Evolutionary conservation across 192 early-diverging fungal species (phyloP).

Genomic region (Podila horticola): DNA sequence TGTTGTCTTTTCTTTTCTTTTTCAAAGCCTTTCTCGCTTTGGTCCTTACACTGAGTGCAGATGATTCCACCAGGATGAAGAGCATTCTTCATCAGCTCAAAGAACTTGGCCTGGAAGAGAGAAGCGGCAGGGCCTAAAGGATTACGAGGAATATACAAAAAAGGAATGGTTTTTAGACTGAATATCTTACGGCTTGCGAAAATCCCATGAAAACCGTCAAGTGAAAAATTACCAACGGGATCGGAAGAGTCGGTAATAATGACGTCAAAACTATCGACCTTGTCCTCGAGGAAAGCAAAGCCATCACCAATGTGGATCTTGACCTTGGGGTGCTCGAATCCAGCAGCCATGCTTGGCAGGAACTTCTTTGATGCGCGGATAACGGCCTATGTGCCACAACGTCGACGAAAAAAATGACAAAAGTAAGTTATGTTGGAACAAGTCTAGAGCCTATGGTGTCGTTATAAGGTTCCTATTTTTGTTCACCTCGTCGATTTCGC

Average conservation of each 20-base stretch:
- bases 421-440: neutral
- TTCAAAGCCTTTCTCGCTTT: neutral
- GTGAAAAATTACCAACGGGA: constrained; percentile 75
- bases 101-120: constrained; percentile 93
- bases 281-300: constrained; percentile 91
- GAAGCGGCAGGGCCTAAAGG: constrained; percentile 89
- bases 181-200: too few relatives aligned
- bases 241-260: constrained; percentile 99
- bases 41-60: constrained; percentile 87
- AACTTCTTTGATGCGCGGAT: constrained; percentile 92
- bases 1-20: neutral
- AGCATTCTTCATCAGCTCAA: constrained; percentile 92
- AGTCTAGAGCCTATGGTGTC: neutral
- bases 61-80: constrained; percentile 92
- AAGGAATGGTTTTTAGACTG: constrained; percentile 4
- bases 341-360: constrained; percentile 92
- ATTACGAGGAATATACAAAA: neutral
- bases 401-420: neutral
- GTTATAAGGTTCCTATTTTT: neutral
- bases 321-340: constrained; percentile 96
- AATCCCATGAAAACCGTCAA: too few relatives aligned
- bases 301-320: constrained; percentile 96
- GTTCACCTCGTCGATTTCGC: constrained; percentile 94
- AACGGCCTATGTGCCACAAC: constrained; percentile 64
- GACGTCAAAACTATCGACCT: constrained; percentile 90